A percentile compares a stretch with the other conserved stretches of the same genome.
phyloP scores from a whole-genome alignment of 2,329 filamentous ascomycete genomes.

The Fusarium redolens region DNA sequence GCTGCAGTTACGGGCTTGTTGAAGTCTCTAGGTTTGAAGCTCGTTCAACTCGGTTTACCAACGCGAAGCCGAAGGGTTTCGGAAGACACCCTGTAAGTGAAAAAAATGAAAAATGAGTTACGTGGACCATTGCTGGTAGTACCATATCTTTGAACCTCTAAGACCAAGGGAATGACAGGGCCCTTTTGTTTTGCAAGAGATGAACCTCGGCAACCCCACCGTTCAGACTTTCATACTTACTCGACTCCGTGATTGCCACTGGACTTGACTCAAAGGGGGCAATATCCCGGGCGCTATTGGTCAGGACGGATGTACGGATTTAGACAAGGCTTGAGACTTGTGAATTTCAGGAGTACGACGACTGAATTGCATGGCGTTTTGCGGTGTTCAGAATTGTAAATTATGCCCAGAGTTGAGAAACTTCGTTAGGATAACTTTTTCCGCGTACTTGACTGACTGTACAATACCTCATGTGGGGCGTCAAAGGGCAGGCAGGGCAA shows the following conservation, averaged over 20 bases:
- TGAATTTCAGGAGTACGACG: constrained; percentile 5
- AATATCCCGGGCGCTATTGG: constrained; percentile 24
- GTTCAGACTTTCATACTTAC: not conserved
- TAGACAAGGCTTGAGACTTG: constrained; percentile 9
- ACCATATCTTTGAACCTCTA: constrained; percentile 28
- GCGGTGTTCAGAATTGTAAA: not conserved
- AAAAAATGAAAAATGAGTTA: not conserved
- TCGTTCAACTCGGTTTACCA: constrained; percentile 13
- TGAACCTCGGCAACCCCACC: constrained; percentile 30
- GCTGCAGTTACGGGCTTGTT: not conserved
- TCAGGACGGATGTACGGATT: constrained; percentile 27
- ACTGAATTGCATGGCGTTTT: constrained; percentile 19
- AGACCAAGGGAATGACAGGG: constrained; percentile 35
- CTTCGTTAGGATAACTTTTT: constrained; percentile 13
- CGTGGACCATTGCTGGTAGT: not conserved
- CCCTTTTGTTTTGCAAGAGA: not conserved
- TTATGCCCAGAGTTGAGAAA: not conserved
- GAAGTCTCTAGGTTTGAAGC: not conserved
- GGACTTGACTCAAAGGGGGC: constrained; percentile 33
- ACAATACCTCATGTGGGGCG: not conserved
- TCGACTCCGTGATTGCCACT: constrained; percentile 9
- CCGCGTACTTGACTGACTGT: not conserved
- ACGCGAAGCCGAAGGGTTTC: constrained; percentile 35
- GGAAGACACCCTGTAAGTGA: constrained; percentile 14
- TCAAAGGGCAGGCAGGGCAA: not conserved